phyloP scores from a whole-genome alignment of 768 basidiomycete species.

The Tricholoma sp. region DNA sequence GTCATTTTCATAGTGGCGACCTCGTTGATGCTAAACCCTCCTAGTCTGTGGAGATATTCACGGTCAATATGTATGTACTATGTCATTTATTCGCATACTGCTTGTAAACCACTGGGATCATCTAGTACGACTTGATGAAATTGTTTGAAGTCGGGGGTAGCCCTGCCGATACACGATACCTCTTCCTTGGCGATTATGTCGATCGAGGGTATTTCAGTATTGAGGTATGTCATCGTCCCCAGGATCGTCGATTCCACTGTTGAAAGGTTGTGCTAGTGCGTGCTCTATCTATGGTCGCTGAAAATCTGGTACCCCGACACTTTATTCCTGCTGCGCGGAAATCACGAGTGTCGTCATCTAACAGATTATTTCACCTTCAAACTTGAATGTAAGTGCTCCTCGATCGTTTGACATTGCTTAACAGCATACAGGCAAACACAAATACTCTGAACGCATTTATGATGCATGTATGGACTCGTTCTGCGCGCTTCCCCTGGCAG shows the following conservation, averaged over 20 bases:
- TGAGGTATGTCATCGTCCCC: slow-evolving; percentile 47
- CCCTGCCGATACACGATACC: slow-evolving; percentile 89
- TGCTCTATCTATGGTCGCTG: slow-evolving; percentile 94
- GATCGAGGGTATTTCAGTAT: slow-evolving; percentile 94
- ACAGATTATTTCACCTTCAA: slow-evolving; percentile 99
- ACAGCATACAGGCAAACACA: slow-evolving; percentile 79
- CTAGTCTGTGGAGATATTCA: slow-evolving; percentile 97
- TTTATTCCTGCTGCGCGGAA: slow-evolving; percentile 92
- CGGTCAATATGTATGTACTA: slow-evolving; percentile 87
- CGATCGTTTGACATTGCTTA: slow-evolving; percentile 1
- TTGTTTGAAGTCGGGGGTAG: slow-evolving; percentile 92
- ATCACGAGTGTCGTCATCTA: slow-evolving; percentile 97
- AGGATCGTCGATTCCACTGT: slow-evolving; percentile 4
- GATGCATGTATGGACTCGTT: slow-evolving; percentile 99
- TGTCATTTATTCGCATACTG: background rate
- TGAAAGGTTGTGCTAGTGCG: slow-evolving; percentile 59
- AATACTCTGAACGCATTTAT: slow-evolving; percentile 95
- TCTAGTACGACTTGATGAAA: slow-evolving; percentile 90
- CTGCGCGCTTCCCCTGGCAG: slow-evolving; percentile 91
- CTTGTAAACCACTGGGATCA: slow-evolving; percentile 3
- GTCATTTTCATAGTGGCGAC: background rate
- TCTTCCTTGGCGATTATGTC: slow-evolving; percentile 92
- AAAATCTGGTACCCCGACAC: slow-evolving; percentile 99
- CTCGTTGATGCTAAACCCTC: background rate
- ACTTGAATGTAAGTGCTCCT: slow-evolving; percentile 77